Evolutionary conservation across 768 basidiomycete species (phyloP), one percentile per base, ranked within the genome.

Genomic region (Mycena maculata): DNA sequence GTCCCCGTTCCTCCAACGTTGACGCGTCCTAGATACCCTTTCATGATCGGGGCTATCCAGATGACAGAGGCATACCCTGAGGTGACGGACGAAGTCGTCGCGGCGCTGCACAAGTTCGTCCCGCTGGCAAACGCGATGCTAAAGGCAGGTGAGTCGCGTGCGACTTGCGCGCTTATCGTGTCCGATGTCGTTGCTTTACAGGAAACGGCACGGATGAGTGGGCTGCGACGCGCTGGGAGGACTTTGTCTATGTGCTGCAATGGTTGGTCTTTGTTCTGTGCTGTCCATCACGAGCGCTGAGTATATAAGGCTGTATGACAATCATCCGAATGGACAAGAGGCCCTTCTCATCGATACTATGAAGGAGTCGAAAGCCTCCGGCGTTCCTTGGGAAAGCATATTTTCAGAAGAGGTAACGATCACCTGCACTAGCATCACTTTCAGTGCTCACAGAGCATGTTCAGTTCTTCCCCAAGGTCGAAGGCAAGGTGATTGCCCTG

Each of bases 31-130:
- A 84, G 85, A 60, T 87, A 87, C 65, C 86, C 87, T 0, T 87
- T 87, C 77, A 81, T 88, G 73, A 85, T 87, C 65, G 86, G 86
- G 16, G 86, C 85, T 2, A 87, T 87, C 27, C 86, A 87, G 75
- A 85, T 87, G 83, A 81, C 82, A 4, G 87, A 87, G 72, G 78
- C 75, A 38, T 74, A 86, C 68, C 79, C 85, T 0, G 74, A 83
- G 1, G 73, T 85, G 45, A 82, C 83, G 4, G 76, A 76, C 36
- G 73, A 76, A 49, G 84, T 87, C 27, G 85, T 86, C 9, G 77
- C 78, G 6, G 85, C 86, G 4, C 70, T 88, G 63, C 78, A 87
- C 74, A 87, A 84, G 66, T 88, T 88, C 56, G 84, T 87, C 23
- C 63, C 74, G 13, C 72, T 87, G 27, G 86, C 87, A 16, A 87